Evolutionary conservation across 75 land plant species (phyloP).

Genomic region (Sequoiadendron giganteum): DNA sequence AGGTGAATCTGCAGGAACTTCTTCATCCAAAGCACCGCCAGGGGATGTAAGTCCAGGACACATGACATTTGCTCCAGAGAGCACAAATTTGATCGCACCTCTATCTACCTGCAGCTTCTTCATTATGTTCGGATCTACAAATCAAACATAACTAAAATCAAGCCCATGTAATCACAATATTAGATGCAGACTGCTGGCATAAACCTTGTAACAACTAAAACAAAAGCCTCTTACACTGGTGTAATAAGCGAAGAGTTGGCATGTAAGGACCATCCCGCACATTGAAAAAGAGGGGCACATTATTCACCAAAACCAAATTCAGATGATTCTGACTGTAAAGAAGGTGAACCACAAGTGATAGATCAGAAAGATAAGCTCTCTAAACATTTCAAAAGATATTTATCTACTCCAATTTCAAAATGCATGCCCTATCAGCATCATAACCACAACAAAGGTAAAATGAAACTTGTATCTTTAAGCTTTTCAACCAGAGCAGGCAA

Average conservation of each 20-base stretch:
- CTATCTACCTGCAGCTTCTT: constrained; percentile 90
- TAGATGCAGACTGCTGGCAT: not conserved
- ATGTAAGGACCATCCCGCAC: constrained; percentile 98
- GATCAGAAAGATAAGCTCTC: not conserved
- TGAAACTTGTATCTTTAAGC: not conserved
- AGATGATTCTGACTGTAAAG: constrained; percentile 88
- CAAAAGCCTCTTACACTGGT: constrained; percentile 67
- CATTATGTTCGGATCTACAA: constrained; percentile 94
- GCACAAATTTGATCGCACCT: constrained; percentile 97
- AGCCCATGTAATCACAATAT: not conserved
- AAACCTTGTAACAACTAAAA: not conserved
- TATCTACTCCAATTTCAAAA: not conserved
- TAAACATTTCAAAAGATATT: not conserved
- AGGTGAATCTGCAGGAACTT: constrained; percentile 79
- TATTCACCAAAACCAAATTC: constrained; percentile 92
- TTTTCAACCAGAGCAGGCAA: not conserved
- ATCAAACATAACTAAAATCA: not conserved
- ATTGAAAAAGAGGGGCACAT: constrained; percentile 96
- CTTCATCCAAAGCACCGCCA: constrained; percentile 88
- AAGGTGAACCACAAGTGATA: not conserved
- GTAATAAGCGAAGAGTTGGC: constrained; percentile 95
- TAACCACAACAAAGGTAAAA: not conserved
- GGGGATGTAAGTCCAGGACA: constrained; percentile 99
- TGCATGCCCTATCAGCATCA: not conserved
- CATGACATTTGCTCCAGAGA: constrained; percentile 98